These are phyloP conservation scores for Cenchrus purpureus DNA, from an alignment of 176 grass and related monocot species.

Conservation along the genomic window DNA sequence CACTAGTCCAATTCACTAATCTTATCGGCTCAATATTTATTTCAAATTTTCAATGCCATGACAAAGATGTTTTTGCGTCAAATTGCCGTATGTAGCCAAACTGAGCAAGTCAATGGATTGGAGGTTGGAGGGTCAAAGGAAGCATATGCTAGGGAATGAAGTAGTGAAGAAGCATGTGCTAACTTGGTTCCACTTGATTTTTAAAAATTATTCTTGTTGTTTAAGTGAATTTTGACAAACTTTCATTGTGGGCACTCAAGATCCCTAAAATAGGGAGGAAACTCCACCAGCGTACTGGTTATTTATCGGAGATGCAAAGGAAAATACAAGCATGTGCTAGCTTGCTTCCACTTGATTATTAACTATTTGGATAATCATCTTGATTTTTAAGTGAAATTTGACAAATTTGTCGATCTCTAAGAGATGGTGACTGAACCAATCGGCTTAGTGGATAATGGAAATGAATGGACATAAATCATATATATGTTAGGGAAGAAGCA, in stretches of 20 bases:
- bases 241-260: background rate
- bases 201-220: background rate
- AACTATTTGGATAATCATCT: background rate
- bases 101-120: background rate
- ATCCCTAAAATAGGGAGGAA: background rate
- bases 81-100: background rate
- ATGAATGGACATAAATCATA: background rate
- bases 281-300: background rate
- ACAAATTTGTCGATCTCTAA: background rate
- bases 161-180: background rate
- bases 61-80: background rate
- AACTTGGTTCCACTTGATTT: slow-evolving; percentile 2
- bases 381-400: background rate
- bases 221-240: background rate
- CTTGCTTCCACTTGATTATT: background rate
- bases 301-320: background rate
- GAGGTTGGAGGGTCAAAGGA: background rate
- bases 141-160: slow-evolving; percentile 17
- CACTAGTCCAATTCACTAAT: slow-evolving; percentile 14
- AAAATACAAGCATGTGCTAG: background rate
- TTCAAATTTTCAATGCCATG: background rate
- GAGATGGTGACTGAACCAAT: background rate
- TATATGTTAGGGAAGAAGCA: background rate
- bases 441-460: background rate
- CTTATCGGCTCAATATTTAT: slow-evolving; percentile 2